Evolutionary conservation across 176 grass and related monocot genomes (phyloP), one percentile per base, ranked within the genome.

Genomic region (Bonia amplexicaulis): DNA sequence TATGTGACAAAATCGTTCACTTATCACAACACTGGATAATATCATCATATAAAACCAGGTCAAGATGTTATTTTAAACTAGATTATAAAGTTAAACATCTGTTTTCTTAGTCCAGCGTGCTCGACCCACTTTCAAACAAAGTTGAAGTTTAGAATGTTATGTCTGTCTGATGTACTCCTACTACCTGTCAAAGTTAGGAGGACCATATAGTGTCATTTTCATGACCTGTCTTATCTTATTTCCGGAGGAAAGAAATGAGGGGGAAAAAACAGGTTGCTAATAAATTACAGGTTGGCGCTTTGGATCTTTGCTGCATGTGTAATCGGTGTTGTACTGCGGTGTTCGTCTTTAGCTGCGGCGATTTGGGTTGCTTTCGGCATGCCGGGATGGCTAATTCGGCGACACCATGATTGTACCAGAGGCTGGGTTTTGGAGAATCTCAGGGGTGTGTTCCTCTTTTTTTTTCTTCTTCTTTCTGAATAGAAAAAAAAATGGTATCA

Each of bases 341-440:
- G 47, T 55, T 86, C 71, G 83, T 77, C 78, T 71, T 27, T 63
- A 16, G 64, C 11, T 55, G 64, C 65, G 40, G 72, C 54, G 39
- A 80, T 80, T 64, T 61, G 6, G 69, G 42, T 57, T 49, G n/a
- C 74, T 86, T 66, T 83, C 66, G 73, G 66, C 79, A 77, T 66
- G 79, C 44, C 12, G 12, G 45, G 39, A 72, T 82, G 71, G 62
- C 15, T 42, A 20, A 78, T 78, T 83, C 51, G 59, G 17, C 26
- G 89, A 83, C 84, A 83, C 25, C 59, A 87, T 90, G 79, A 83
- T 90, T 73, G 80, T 69, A 52, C 20, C 13, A 7, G 29, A 52
- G 29, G 31, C 26, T 40, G 67, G 59, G 49, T 66, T 66, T 67
- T 51, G 84, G 71, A 90, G 84, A 66, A 86, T 90, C 46, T 39